Conservation (phyloP, 371 early-diverging fungal genomes). For the Mucor lusitanicus region DNA sequence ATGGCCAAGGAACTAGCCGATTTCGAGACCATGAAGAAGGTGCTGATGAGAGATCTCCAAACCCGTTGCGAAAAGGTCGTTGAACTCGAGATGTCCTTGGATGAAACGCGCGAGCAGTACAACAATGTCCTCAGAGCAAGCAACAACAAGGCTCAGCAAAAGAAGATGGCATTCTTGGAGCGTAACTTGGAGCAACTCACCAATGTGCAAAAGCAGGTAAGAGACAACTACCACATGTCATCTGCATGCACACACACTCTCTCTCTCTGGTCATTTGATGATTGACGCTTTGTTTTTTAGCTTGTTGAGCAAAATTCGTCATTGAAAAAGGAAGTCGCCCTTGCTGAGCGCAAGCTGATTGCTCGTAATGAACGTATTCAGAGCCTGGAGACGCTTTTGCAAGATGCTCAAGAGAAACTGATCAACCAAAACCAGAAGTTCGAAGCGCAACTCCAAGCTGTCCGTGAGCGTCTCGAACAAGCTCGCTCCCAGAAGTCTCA, state of each 20-base stretch:
- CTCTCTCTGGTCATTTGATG: background rate
- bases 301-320: conserved; percentile 93
- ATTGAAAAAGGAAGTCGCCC: conserved; percentile 89
- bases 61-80: conserved; percentile 94
- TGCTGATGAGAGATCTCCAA: conserved; percentile 93
- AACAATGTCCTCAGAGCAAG: conserved; percentile 78
- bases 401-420: conserved; percentile 75
- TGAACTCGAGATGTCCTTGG: conserved; percentile 92
- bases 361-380: conserved; percentile 93
- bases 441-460: conserved; percentile 74
- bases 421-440: conserved; percentile 84
- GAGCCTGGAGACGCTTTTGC: conserved; percentile 83
- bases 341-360: conserved; percentile 88
- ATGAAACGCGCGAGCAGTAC: conserved; percentile 91
- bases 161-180: conserved; percentile 95
- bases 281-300: conserved; percentile 29
- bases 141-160: conserved; percentile 84
- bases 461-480: conserved; percentile 77
- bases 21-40: conserved; percentile 96
- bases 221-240: conserved; percentile 64
- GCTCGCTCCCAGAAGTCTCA: conserved; percentile 61
- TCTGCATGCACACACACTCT: background rate
- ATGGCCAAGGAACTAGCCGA: conserved; percentile 92
- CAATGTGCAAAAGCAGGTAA: conserved; percentile 86
- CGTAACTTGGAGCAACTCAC: conserved; percentile 94